Base-by-base conservation (phyloP, 305 asterid species). In the Plantago rigida region DNA sequence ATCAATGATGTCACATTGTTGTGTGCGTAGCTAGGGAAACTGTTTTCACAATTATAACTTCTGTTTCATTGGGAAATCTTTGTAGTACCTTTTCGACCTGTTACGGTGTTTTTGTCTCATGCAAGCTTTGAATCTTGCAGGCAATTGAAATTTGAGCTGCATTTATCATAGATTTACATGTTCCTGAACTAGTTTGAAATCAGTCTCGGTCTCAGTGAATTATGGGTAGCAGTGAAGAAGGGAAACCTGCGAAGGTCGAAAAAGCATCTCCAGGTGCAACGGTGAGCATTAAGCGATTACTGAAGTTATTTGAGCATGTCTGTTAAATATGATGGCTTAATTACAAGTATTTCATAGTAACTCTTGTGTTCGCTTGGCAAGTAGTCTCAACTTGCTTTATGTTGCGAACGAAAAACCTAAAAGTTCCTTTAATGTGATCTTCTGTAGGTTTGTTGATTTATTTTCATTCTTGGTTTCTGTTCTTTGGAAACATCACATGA, bases 221-320 rank as follows among this genome's bases (percentile, higher is more conserved):
- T 67, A 91, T 91, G 97, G 97, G 96, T 71, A 87, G 71, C 77
- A 80, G 87, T 58, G 92, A 87, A 57, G 95, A 87, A 47, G 67
- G 59, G 41, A 91, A 87, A 72, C 65, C 79, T 50, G 56, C 82
- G 61, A 91, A 81, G 78, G 58, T 84, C 31, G 95, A 91, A 67
- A 84, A 84, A 57, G 44, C 86, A 34, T 78, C 92, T 74, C 69
- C 94, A 13, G 80, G 81, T 59, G 70, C 81, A 17, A 62, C 13
- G 80, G 96, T 87, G 73, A 69, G 94, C 66, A 15, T 66, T 24
- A 4, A 64, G 41, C 5, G 39, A 39, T 34, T 46, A 26, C 12
- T 45, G 0, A 19, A 3, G 63, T 67, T 56, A 42, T 61, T 70
- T 56, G 26, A 41, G 24, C 29, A 46, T 34, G 3, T 29, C 4